A percentile compares a stretch with the other conserved stretches of the same genome.
phyloP scores from a whole-genome alignment of 176 grass and related monocot genomes.

The Zea mays region Zm-B73-REFERENCE-NAM-5.0 NC_050101.1:19400501-19401000 shows the following conservation, averaged over 20 bases:
- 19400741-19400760: constrained; percentile 80
- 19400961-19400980: constrained; percentile 12
- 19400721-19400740: constrained; percentile 39
- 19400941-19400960: neutral
- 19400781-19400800: constrained; percentile 75
- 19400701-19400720: neutral
- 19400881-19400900: constrained; percentile 21
- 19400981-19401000: neutral
- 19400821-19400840: constrained; percentile 82
- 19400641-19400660: neutral
- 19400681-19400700: neutral
- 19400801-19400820: constrained; percentile 76
- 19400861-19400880: constrained; percentile 29
- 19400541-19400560: neutral
- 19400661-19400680: neutral
- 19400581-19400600: neutral
- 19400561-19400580: neutral
- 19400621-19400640: neutral
- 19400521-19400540: too few relatives aligned
- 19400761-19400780: constrained; percentile 86
- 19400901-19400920: neutral
- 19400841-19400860: constrained; percentile 47
- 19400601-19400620: neutral
- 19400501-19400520: neutral
- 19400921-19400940: constrained; percentile 12